Percentiles rank a stretch among this genome's conserved stretches.
Evolutionary conservation across 1,139 yeast species (phyloP).

Genomic region (Pneumocystis jirovecii): DNA sequence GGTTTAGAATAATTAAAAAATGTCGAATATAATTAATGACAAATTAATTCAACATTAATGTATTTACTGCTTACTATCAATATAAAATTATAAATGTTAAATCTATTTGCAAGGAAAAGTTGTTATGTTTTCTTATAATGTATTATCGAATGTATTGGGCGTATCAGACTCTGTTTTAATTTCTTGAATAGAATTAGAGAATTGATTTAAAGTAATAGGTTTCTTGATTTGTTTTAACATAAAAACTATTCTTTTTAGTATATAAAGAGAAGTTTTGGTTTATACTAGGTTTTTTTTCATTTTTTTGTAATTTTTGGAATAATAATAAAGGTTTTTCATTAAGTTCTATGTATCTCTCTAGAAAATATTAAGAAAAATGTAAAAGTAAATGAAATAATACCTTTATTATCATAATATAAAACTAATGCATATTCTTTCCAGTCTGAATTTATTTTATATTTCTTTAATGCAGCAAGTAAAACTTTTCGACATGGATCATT

Average conservation of each 20-base stretch:
- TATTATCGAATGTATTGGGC: background rate
- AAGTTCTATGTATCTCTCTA: slow-evolving; percentile 66
- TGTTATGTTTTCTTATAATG: background rate
- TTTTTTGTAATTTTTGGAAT: slow-evolving; percentile 75
- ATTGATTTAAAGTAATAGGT: background rate
- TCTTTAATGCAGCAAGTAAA: slow-evolving; percentile 74
- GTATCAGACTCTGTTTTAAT: background rate
- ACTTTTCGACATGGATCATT: slow-evolving; percentile 88
- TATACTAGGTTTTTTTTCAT: slow-evolving; percentile 57
- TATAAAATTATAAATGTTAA: background rate
- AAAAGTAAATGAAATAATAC: background rate
- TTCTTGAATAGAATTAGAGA: background rate
- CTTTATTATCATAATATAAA: slow-evolving; percentile 66
- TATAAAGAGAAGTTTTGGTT: background rate
- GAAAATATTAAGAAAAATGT: slow-evolving; percentile 18
- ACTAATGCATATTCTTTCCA: slow-evolving; percentile 84
- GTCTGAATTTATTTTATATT: slow-evolving; percentile 69
- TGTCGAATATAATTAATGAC: background rate
- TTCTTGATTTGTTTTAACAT: background rate
- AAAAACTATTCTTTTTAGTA: background rate
- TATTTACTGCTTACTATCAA: background rate
- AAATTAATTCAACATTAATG: background rate
- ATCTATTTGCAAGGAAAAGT: background rate
- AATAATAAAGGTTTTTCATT: slow-evolving; percentile 81
- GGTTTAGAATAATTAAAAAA: background rate